These are phyloP conservation scores for Endothia cerciana DNA, from an alignment of 2,329 filamentous ascomycete species.

Conservation along the genomic window DNA sequence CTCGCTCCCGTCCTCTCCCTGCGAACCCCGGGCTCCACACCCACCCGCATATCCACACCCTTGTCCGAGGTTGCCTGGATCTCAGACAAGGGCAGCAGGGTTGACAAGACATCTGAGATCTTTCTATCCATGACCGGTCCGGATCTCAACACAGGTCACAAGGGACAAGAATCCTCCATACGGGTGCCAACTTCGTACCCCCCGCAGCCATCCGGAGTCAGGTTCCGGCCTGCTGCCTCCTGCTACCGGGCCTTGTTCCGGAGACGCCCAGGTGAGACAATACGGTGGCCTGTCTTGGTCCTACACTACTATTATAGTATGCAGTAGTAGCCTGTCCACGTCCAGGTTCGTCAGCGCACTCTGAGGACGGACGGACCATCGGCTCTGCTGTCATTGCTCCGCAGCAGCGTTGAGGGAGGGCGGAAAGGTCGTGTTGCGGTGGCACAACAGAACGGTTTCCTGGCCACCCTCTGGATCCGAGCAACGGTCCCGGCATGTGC, in stretches of 20 bases:
- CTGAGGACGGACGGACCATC: neutral
- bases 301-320: neutral
- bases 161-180: neutral
- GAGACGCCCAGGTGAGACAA: neutral
- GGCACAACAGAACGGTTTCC: neutral
- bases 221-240: neutral
- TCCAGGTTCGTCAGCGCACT: neutral
- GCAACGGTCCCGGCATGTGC: slow-evolving; percentile 17
- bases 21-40: slow-evolving; percentile 2
- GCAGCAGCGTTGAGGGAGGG: neutral
- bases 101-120: neutral
- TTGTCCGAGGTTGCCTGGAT: slow-evolving; percentile 6
- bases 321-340: neutral
- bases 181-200: too few relatives aligned
- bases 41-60: neutral
- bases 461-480: slow-evolving; percentile 10
- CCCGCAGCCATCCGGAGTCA: slow-evolving; percentile 3
- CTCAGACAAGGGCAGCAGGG: slow-evolving; percentile 5
- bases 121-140: neutral
- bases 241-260: slow-evolving; percentile 1
- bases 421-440: too few relatives aligned
- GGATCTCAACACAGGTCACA: neutral
- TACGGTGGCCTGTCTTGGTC: slow-evolving; percentile 5
- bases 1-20: neutral
- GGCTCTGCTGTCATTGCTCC: neutral